These are phyloP conservation scores for Xylariaceae sp. DNA, from an alignment of 2,329 filamentous ascomycete species.

Conservation along the genomic window DNA sequence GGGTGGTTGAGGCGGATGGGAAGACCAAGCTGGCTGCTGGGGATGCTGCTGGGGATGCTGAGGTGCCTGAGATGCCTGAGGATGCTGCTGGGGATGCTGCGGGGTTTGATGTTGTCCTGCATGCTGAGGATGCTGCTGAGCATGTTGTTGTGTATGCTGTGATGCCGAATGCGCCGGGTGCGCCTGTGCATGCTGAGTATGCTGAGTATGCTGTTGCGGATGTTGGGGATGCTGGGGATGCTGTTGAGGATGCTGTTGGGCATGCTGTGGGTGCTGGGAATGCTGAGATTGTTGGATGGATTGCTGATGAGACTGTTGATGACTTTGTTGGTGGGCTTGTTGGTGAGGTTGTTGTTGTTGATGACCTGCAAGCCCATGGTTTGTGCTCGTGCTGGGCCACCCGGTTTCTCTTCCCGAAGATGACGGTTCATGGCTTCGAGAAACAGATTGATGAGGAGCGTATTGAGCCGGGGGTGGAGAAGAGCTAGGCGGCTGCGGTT, in stretches of 20 bases:
- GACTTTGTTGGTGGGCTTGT: constrained; percentile 27
- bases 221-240: constrained; percentile 16
- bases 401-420: constrained; percentile 33
- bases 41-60: constrained; percentile 28
- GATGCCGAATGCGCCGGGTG: constrained; percentile 28
- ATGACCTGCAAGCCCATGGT: constrained; percentile 32
- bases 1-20: constrained; percentile 35
- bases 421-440: constrained; percentile 41
- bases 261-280: constrained; percentile 26
- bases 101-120: constrained; percentile 24
- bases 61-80: constrained; percentile 28
- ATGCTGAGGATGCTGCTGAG: constrained; percentile 24
- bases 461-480: constrained; percentile 55
- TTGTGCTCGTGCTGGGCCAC: constrained; percentile 32
- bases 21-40: constrained; percentile 33
- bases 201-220: constrained; percentile 22
- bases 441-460: constrained; percentile 40
- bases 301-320: constrained; percentile 16
- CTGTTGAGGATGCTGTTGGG: constrained; percentile 32
- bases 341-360: constrained; percentile 31
- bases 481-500: constrained; percentile 38
- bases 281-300: constrained; percentile 26
- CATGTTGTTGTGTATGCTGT: constrained; percentile 26
- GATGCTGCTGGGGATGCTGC: constrained; percentile 24
- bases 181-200: constrained; percentile 26